Percentiles rank a stretch among this genome's conserved stretches.
Conservation (phyloP, 176 grass and related monocot species). For the Aegilops longissima region DNA sequence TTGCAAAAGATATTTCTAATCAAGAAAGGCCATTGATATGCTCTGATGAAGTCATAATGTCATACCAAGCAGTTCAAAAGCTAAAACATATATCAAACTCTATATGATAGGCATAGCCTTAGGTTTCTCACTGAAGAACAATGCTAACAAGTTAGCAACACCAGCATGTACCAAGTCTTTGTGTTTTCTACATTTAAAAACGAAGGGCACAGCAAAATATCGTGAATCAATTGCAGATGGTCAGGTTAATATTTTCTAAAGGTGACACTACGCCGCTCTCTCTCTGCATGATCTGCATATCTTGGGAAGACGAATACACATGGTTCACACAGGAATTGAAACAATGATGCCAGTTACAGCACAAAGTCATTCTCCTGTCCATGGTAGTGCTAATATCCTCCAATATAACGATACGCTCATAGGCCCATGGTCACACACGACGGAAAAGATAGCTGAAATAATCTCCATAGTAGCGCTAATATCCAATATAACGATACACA, state of each 20-base stretch:
- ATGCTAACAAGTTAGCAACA: slow-evolving; percentile 5
- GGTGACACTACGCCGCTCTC: neutral
- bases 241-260: neutral
- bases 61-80: neutral
- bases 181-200: neutral
- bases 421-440: neutral
- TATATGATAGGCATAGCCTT: neutral
- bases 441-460: neutral
- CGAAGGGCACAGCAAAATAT: neutral
- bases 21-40: neutral
- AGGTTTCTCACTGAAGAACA: neutral
- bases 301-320: neutral
- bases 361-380: neutral
- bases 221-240: neutral
- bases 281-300: neutral
- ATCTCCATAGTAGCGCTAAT: neutral
- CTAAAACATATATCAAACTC: neutral
- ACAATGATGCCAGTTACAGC: neutral
- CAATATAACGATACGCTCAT: neutral
- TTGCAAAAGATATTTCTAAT: neutral
- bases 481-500: neutral
- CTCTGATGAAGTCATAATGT: neutral
- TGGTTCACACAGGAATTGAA: neutral
- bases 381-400: neutral
- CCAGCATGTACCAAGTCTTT: neutral